Percentiles rank a stretch among this genome's conserved stretches.
Conservation (phyloP, 495 filamentous ascomycete species). For the Aspergillus heteromorphus region DNA sequence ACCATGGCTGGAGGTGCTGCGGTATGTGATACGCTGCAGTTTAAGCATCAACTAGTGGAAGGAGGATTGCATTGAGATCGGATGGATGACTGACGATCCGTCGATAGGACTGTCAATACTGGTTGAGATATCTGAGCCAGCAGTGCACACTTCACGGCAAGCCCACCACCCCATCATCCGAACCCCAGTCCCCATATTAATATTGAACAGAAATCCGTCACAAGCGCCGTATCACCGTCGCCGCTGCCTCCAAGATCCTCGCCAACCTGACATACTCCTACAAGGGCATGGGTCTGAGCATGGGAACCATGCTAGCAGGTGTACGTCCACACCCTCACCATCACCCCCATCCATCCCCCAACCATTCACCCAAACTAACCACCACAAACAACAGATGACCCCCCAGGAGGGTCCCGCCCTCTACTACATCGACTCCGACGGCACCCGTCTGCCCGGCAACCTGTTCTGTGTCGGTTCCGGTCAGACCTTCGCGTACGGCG, state of each 20-base stretch:
- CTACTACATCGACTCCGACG: slow-evolving; percentile 99
- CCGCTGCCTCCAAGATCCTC: slow-evolving; percentile 95
- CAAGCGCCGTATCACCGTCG: slow-evolving; percentile 96
- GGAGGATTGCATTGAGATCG: too few relatives aligned
- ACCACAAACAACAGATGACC: slow-evolving; percentile 49
- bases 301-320: slow-evolving; percentile 99
- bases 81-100: slow-evolving; percentile 13
- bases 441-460: slow-evolving; percentile 86
- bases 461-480: slow-evolving; percentile 97
- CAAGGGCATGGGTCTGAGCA: slow-evolving; percentile 95
- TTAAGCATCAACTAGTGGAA: too few relatives aligned
- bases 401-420: slow-evolving; percentile 93
- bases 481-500: slow-evolving; percentile 98
- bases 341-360: background rate
- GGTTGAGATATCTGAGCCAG: slow-evolving; percentile 97
- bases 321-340: slow-evolving; percentile 56
- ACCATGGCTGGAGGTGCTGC: slow-evolving; percentile 99
- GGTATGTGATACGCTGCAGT: slow-evolving; percentile 53
- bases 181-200: slow-evolving; percentile 4
- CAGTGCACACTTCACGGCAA: slow-evolving; percentile 90
- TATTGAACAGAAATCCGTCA: slow-evolving; percentile 69
- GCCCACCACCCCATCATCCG: slow-evolving; percentile 3
- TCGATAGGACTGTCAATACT: slow-evolving; percentile 94
- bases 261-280: slow-evolving; percentile 97
- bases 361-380: background rate